Percentiles rank a stretch among this genome's conserved stretches.
Conservation (phyloP, 768 basidiomycete species). For the Termitomyces sp. region DNA sequence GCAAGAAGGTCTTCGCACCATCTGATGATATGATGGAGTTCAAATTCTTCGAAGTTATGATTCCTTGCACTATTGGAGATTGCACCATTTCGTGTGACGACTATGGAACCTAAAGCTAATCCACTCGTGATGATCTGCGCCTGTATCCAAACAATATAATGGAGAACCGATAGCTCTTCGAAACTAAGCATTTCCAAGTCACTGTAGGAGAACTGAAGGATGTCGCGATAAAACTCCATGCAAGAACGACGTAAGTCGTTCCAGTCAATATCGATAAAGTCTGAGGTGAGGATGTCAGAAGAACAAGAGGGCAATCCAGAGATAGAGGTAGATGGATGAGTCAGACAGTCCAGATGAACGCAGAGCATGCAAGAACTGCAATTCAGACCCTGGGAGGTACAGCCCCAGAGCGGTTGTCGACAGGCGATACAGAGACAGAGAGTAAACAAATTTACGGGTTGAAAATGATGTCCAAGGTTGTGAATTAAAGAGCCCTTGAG, state of each 20-base stretch:
- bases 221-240: slow-evolving; percentile 46
- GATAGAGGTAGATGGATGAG: slow-evolving; percentile 16
- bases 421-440: slow-evolving; percentile 71
- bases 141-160: slow-evolving; percentile 64
- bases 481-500: slow-evolving; percentile 18
- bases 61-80: slow-evolving; percentile 28
- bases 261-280: slow-evolving; percentile 52
- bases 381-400: slow-evolving; percentile 56
- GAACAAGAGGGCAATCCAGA: slow-evolving; percentile 41
- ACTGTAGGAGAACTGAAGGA: slow-evolving; percentile 40
- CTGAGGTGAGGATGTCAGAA: slow-evolving; percentile 35
- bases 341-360: slow-evolving; percentile 54
- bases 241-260: slow-evolving; percentile 56
- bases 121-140: slow-evolving; percentile 68
- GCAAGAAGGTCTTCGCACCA: slow-evolving; percentile 52
- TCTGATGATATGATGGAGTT: slow-evolving; percentile 53
- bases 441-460: slow-evolving; percentile 65
- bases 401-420: slow-evolving; percentile 73
- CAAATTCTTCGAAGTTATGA: slow-evolving; percentile 48
- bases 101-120: slow-evolving; percentile 60
- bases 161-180: slow-evolving; percentile 69
- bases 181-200: slow-evolving; percentile 49
- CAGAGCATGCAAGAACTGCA: slow-evolving; percentile 64
- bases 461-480: slow-evolving; percentile 50
- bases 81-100: slow-evolving; percentile 40